Evolutionary conservation across 163 green algal species (phyloP), one percentile per base, ranked within the genome.

Genomic region (Prototheca cutis): DNA sequence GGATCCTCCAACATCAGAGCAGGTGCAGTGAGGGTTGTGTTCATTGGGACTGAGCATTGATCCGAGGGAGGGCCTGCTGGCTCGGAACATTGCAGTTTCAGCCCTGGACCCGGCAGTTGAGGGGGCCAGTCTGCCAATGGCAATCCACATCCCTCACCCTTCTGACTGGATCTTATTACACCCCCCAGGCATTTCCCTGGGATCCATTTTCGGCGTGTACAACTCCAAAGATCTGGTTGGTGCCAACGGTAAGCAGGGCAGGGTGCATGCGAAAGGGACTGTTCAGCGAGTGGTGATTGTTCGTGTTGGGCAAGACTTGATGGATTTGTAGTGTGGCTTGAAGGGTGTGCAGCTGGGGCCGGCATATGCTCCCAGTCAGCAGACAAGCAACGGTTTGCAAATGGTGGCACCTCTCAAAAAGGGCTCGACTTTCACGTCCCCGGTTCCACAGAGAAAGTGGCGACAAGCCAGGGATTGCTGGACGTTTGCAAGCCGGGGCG

Each of bases 1-100:
- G 93, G 93, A 60, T 95, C 84, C n/a, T 96, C 86, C 67, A 99
- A 99, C 87, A 97, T 99, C 59, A 93, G 98, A 62, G 91, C 90
- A 29, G 90, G 65, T 53, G 71, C 15, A 17, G 36, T 45, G 36
- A 45, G 4, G 28, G 19, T 30, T 36, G 54, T 8, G 33, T 21
- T 19, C n/a, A 2, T 6, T 40, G 29, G 27, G 23, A 13, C 6
- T 56, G 36, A 21, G 36, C 36, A 45, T 45, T 15, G n/a, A n/a
- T n/a, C n/a, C n/a, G n/a, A n/a, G n/a, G n/a, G n/a, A n/a, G n/a
- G n/a, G n/a, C n/a, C n/a, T n/a, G n/a, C n/a, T n/a, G n/a, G n/a
- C n/a, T n/a, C n/a, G n/a, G n/a, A n/a, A n/a, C n/a, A n/a, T n/a
- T n/a, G n/a, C n/a, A n/a, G n/a, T n/a, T n/a, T n/a, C n/a, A n/a